Conservation (phyloP, 2,329 filamentous ascomycete species). For the Cytospora paraplurivora region DNA sequence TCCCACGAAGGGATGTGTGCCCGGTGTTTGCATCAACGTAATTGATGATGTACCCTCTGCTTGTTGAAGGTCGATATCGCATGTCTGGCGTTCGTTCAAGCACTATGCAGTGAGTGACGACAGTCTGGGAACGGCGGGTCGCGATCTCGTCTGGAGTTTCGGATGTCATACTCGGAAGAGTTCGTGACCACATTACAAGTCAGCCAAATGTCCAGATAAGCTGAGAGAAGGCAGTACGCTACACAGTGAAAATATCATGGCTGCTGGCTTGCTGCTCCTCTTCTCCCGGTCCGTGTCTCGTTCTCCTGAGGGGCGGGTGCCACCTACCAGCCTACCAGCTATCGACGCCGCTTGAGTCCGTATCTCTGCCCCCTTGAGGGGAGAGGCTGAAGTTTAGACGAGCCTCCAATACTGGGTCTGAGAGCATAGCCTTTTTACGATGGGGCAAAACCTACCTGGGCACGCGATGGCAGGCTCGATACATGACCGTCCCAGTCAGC, state of each 20-base stretch:
- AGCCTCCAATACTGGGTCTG: conserved; percentile 13
- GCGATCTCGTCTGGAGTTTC: neutral
- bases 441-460: conserved; percentile 5
- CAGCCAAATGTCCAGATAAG: neutral
- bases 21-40: neutral
- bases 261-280: neutral
- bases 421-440: conserved; percentile 19
- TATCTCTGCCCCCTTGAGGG: conserved; percentile 14
- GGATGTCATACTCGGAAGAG: neutral
- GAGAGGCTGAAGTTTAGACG: conserved; percentile 21
- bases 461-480: neutral
- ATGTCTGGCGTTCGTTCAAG: neutral
- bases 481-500: neutral
- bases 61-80: neutral
- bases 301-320: conserved; percentile 15
- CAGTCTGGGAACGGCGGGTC: neutral
- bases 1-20: conserved; percentile 2
- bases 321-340: neutral
- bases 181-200: neutral
- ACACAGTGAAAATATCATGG: conserved; percentile 21
- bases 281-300: conserved; percentile 23
- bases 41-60: neutral
- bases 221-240: neutral
- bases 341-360: neutral
- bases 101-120: neutral